phyloP scores from a whole-genome alignment of 805 yeast genomes.

The Clavispora carvajalis region DNA sequence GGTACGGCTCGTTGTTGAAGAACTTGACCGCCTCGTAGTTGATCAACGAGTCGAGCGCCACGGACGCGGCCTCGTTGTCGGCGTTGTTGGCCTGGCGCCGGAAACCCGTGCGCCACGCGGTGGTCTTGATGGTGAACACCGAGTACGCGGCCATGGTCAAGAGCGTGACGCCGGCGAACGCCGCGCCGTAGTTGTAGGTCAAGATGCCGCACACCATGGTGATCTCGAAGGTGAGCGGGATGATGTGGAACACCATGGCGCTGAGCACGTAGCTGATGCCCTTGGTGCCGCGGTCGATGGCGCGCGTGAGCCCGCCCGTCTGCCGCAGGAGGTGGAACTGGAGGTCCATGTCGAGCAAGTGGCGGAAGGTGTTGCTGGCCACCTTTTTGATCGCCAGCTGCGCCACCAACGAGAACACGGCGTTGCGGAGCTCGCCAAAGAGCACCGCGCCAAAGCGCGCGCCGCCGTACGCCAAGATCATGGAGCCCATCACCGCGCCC shows the following conservation, averaged over 20 bases:
- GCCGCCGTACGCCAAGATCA: slow-evolving; percentile 83
- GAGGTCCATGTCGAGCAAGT: slow-evolving; percentile 76
- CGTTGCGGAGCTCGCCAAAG: slow-evolving; percentile 92
- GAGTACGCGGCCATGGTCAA: slow-evolving; percentile 87
- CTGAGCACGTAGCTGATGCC: slow-evolving; percentile 90
- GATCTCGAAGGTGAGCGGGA: slow-evolving; percentile 90
- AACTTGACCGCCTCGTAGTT: slow-evolving; percentile 93
- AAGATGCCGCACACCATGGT: slow-evolving; percentile 88
- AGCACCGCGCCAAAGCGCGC: slow-evolving; percentile 92
- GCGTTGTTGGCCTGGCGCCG: slow-evolving; percentile 85
- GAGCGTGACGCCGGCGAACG: slow-evolving; percentile 85
- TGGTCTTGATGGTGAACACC: slow-evolving; percentile 80
- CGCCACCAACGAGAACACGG: slow-evolving; percentile 92
- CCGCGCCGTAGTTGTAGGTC: slow-evolving; percentile 84
- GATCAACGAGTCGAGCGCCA: slow-evolving; percentile 88
- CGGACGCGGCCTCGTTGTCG: slow-evolving; percentile 92
- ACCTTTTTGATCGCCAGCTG: slow-evolving; percentile 90
- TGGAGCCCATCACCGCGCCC: slow-evolving; percentile 58
- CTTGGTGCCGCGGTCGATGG: slow-evolving; percentile 95
- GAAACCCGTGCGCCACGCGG: slow-evolving; percentile 94
- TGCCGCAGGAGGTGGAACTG: slow-evolving; percentile 88
- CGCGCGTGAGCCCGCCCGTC: slow-evolving; percentile 94
- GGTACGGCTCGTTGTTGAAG: slow-evolving; percentile 84
- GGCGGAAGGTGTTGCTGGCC: slow-evolving; percentile 81
- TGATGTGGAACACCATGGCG: slow-evolving; percentile 96